Base-by-base conservation (phyloP, 345 rosid species). In the Xanthoceras sorbifolium region DNA sequence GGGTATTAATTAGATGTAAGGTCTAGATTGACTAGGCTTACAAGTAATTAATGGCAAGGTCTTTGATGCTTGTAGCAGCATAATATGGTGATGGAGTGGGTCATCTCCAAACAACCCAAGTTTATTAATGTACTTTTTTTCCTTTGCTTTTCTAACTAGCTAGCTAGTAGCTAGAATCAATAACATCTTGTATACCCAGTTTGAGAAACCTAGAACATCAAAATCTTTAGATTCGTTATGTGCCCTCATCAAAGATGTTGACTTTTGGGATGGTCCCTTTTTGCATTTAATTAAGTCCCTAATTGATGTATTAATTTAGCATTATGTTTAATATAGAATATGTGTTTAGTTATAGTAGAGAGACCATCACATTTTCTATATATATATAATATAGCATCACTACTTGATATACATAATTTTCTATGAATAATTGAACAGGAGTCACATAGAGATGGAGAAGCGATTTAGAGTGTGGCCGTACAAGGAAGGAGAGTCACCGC, bases 371-470 rank as follows among this genome's bases (percentile, higher is more conserved):
- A n/a, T n/a, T n/a, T n/a, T n/a, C n/a, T n/a, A n/a, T n/a, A n/a
- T n/a, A n/a, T n/a, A n/a, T n/a, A n/a, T n/a, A n/a, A n/a, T n/a
- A n/a, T n/a, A n/a, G n/a, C n/a, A n/a, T n/a, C n/a, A n/a, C n/a
- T n/a, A n/a, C n/a, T n/a, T n/a, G n/a, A n/a, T n/a, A n/a, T n/a
- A n/a, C n/a, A n/a, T n/a, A n/a, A n/a, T 10, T 42, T 9, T 42
- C 46, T 52, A 5, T 6, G 9, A 26, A 22, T 32, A 55, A 17
- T 28, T 50, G 8, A n/a, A 9, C 88, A 90, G 97, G 87, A 92
- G 97, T 77, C 93, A 92, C 76, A 55, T 40, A 31, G 91, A 90
- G 78, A 92, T 92, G 97, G 81, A 82, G 82, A 92, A 85, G 73
- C 79, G 84, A 50, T 86, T 92, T 64, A 87, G 83, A 80, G 93